Base-by-base conservation (phyloP, 1,284 basidiomycete genomes). In the Termitomyces sp. region DNA sequence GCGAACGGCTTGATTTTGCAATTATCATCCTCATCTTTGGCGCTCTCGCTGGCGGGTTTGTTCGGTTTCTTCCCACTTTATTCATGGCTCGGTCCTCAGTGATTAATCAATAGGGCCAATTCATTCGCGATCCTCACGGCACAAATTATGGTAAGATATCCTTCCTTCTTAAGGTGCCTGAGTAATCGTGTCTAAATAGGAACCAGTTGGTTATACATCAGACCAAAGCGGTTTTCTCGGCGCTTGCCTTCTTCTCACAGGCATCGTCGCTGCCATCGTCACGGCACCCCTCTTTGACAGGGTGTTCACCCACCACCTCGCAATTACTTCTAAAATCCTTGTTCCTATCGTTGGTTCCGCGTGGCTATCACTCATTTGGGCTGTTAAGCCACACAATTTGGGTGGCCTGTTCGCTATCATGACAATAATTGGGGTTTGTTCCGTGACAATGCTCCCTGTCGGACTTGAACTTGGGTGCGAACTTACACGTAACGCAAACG, bases 341-440 rank as follows among this genome's bases (percentile, higher is more conserved):
- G 76, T 83, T 12, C 88, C 89, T 1, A 64, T 83, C 49, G 71
- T 87, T 8, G 83, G 76, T 7, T 74, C 65, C 0, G 74, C 74
- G 19, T 92, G 89, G 87, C 68, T 90, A 19, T 80, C 81, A 10
- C 69, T 92, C 10, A 84, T 92, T 40, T 92, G 88, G 88, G 88
- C 84, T 84, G 89, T 86, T 30, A 78, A 75, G 57, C 80, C 79
- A 5, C 62, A 84, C 60, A 82, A 89, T 61, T 68, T 73, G 1
- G 82, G 68, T 2, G 83, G 74, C 0, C 65, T 91, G 3, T 92
- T 83, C 64, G 77, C 74, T 6, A 72, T 91, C 46, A 82, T 86
- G 73, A 78, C 79, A 3, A 65, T 90, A 43, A 80, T 90, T 28
- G 89, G 90, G 19, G 71, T 80, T 15, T 71, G 76, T 47, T 83